Percentiles rank a stretch among this genome's conserved stretches.
phyloP scores from a whole-genome alignment of 192 early-diverging fungal species.

The Coemansia sp. region DNA sequence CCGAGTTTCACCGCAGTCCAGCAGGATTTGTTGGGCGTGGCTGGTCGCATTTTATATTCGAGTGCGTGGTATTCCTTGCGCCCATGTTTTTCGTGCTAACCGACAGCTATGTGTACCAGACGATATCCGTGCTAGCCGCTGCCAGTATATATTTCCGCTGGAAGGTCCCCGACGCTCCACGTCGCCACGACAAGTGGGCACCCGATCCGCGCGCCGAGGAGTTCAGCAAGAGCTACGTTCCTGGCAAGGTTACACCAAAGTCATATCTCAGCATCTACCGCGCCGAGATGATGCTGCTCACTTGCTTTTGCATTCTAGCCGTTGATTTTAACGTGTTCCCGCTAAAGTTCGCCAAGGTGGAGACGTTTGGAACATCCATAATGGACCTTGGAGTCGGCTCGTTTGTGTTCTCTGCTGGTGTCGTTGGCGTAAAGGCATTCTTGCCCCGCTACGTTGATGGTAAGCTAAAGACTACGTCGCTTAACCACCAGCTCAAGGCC shows the following conservation, averaged over 20 bases:
- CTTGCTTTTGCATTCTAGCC: constrained; percentile 86
- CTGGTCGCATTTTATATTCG: constrained; percentile 27
- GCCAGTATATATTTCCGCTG: constrained; percentile 37
- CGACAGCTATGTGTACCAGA: constrained; percentile 26
- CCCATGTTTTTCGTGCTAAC: constrained; percentile 49
- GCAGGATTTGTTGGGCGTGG: constrained; percentile 18
- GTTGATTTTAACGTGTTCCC: constrained; percentile 95
- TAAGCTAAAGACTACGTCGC: constrained; percentile 20
- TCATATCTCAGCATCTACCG: constrained; percentile 70
- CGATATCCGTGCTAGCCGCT: constrained; percentile 15
- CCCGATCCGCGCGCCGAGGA: constrained; percentile 46
- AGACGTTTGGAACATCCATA: constrained; percentile 86
- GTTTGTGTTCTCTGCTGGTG: constrained; percentile 89
- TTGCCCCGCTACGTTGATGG: constrained; percentile 36
- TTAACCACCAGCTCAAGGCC: constrained; percentile 51
- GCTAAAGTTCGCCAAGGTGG: constrained; percentile 85
- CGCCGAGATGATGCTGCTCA: constrained; percentile 75
- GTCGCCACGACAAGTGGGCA: constrained; percentile 51
- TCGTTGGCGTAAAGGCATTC: constrained; percentile 71
- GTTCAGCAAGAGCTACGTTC: constrained; percentile 33
- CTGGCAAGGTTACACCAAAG: constrained; percentile 41
- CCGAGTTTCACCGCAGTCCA: constrained; percentile 41
- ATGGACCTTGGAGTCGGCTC: constrained; percentile 96
- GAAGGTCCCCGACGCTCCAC: constrained; percentile 40
- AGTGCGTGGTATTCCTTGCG: constrained; percentile 33